phyloP scores from a whole-genome alignment of 139 green algal genomes.

The Picochlorum sp. region DNA sequence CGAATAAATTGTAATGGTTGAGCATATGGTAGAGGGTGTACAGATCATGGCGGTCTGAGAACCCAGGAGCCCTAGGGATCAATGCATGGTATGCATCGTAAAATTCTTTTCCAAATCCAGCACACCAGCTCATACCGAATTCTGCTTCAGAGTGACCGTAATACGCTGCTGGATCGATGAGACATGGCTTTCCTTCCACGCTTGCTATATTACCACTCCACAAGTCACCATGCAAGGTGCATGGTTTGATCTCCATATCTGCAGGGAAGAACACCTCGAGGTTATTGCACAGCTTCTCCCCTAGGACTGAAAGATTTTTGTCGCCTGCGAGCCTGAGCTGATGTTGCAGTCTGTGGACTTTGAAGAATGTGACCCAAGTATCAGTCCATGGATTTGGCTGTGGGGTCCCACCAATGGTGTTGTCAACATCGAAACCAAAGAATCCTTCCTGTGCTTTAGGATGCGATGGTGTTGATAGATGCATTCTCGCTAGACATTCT shows the following conservation, averaged over 20 bases:
- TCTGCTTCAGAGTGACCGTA: conserved; percentile 93
- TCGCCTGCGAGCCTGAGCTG: conserved; percentile 61
- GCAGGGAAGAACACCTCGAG: conserved; percentile 74
- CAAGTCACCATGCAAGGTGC: conserved; percentile 89
- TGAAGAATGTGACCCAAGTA: conserved; percentile 78
- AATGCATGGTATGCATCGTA: conserved; percentile 55
- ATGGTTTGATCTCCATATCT: conserved; percentile 26
- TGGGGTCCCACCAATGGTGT: conserved; percentile 90
- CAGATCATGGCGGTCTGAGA: conserved; percentile 63
- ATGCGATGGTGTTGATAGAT: conserved; percentile 61
- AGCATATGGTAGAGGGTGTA: conserved; percentile 91
- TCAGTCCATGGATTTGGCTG: conserved; percentile 89
- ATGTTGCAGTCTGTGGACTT: conserved; percentile 56
- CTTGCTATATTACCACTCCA: conserved; percentile 92
- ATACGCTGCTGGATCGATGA: conserved; percentile 83
- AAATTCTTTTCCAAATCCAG: conserved; percentile 47
- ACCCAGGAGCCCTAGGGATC: conserved; percentile 59
- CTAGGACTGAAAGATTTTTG: conserved; percentile 41
- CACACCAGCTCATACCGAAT: conserved; percentile 85
- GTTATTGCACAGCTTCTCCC: conserved; percentile 61
- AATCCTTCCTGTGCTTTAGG: conserved; percentile 35
- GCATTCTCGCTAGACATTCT: conserved; percentile 72
- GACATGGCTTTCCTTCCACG: conserved; percentile 51
- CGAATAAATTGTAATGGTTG: conserved; percentile 91
- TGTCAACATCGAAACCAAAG: conserved; percentile 92